Percentiles rank a stretch among this genome's conserved stretches.
Evolutionary conservation across 352 stramenopile genomes (phyloP).

Genomic region (Pythium grandisporangium): DNA sequence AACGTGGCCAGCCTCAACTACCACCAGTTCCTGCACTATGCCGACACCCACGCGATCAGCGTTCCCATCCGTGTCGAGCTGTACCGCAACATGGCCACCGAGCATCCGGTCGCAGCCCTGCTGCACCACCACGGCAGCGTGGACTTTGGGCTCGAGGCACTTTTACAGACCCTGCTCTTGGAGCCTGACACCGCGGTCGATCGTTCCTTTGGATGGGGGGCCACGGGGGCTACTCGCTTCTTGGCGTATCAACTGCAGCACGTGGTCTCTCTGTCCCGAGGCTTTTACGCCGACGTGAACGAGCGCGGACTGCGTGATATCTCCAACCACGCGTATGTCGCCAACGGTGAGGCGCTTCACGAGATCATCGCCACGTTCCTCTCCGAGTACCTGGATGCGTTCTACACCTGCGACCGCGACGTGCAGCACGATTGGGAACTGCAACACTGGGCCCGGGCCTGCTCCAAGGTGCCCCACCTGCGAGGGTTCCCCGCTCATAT

Average conservation of each 20-base stretch:
- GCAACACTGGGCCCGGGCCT: constrained; percentile 21
- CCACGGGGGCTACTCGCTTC: constrained; percentile 14
- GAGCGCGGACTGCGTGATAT: constrained; percentile 13
- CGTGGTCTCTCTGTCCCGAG: constrained; percentile 11
- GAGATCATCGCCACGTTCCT: constrained; percentile 14
- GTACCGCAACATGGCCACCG: constrained; percentile 14
- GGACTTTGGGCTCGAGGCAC: constrained; percentile 22
- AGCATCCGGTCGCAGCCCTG: constrained; percentile 24
- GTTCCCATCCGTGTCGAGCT: constrained; percentile 31
- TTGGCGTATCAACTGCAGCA: constrained; percentile 9
- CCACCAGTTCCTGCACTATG: constrained; percentile 3
- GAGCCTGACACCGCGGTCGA: constrained; percentile 25
- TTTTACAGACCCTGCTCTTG: constrained; percentile 16
- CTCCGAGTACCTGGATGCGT: constrained; percentile 12
- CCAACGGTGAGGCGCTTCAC: constrained; percentile 18
- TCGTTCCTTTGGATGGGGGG: constrained; percentile 24
- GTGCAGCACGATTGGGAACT: constrained; percentile 8
- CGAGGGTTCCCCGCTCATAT: constrained; percentile 18
- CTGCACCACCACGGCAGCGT: constrained; percentile 28
- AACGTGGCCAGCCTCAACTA: constrained; percentile 3
- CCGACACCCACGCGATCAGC: constrained; percentile 6
- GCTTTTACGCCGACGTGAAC: background rate
- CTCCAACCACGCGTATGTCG: constrained; percentile 14
- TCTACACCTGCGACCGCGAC: constrained; percentile 8
- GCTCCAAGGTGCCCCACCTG: constrained; percentile 16